Evolutionary conservation across 768 basidiomycete genomes (phyloP), one percentile per base, ranked within the genome.

Genomic region (Trametes meyenii): DNA sequence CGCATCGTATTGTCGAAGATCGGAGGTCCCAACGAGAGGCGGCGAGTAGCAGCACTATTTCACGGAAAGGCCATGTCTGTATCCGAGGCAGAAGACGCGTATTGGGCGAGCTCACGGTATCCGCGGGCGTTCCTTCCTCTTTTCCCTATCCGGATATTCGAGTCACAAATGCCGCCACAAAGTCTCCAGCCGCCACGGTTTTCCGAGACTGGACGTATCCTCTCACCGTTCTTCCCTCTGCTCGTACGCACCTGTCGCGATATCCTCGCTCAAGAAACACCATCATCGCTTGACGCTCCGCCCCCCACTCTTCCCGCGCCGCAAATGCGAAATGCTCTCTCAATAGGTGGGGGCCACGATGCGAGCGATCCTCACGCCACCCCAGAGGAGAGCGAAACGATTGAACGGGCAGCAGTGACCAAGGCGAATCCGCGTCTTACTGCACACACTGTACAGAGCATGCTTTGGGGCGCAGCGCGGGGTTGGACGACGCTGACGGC

Each of bases 401-500:
- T 85, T 59, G 81, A 81, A 64, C 80, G 84, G 0, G 82, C 85
- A 0, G 73, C 75, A 2, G 82, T 83, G 21, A 84, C 81, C 21
- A 82, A 78, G 59, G 79, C 78, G 19, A 85, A 85, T 62, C 79
- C 83, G 1, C 81, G 81, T 33, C 74, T 92, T 35, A 93, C 92
- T 0, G 82, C 81, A 10, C 93, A 95, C 71, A 95, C 94, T 0
- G 82, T 90, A 10, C 80, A 84, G 58, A 90, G 88, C 55, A 77
- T 94, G 76, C 74, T 86, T 19, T 83, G 82, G 69, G 94, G 93
- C 16, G 84, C 88, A 0, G 75, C 75, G 40, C 74, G 82, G 26
- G 86, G 87, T 0, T 88, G 90, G 89, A 95, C 94, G 63, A 92
- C 90, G n/a, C 76, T 96, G 50, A 95, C 93, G 4, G 92, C 92